Conservation (phyloP, 768 basidiomycete genomes). For the Pleurotus salmoneostramineus region DNA sequence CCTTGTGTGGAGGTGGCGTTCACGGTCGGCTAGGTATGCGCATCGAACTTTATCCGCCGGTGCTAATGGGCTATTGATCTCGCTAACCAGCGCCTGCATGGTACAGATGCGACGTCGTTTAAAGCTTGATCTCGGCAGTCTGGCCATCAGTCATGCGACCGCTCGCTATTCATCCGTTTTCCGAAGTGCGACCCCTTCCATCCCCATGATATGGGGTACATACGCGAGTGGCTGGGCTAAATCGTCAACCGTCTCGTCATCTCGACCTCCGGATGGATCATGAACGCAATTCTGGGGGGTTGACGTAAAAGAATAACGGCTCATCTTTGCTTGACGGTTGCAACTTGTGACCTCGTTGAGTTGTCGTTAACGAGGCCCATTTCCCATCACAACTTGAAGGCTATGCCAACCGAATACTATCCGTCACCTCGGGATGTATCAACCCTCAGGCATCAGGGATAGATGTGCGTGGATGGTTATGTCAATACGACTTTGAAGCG, state of each 20-base stretch:
- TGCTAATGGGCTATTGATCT: background rate
- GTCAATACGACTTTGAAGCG: background rate
- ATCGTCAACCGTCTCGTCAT: background rate
- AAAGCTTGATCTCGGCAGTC: background rate
- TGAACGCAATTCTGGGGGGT: background rate
- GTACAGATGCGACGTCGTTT: background rate
- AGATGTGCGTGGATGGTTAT: background rate
- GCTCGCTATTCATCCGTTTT: background rate
- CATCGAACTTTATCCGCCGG: background rate
- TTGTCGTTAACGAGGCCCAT: too few relatives aligned
- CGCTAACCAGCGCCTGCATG: background rate
- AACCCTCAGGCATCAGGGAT: background rate
- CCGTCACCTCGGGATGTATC: too few relatives aligned
- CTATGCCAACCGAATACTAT: too few relatives aligned
- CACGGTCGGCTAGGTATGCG: background rate
- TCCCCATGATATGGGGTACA: background rate
- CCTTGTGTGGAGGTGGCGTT: background rate
- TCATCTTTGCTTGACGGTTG: background rate
- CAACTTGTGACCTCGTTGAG: background rate
- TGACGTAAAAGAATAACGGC: background rate
- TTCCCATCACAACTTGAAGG: too few relatives aligned
- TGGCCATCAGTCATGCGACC: slow-evolving; percentile 7
- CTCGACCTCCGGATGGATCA: slow-evolving; percentile 4
- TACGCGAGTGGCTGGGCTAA: background rate
- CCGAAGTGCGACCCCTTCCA: slow-evolving; percentile 2